phyloP scores from a whole-genome alignment of 148 eudicot genomes.

The Rhododendron mucronatum region DNA sequence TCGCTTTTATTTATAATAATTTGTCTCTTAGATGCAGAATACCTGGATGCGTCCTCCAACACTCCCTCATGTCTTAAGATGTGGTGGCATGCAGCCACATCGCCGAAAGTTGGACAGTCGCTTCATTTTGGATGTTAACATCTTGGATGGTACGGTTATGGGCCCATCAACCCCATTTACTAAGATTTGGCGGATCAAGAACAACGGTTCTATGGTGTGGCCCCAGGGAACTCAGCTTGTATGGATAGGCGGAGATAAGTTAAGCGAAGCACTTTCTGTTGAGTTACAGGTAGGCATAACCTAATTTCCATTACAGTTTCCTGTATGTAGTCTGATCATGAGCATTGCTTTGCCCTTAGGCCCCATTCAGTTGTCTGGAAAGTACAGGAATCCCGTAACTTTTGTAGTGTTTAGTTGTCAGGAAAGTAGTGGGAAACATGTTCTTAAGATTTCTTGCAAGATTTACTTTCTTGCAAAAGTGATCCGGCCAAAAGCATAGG shows the following conservation, averaged over 20 bases:
- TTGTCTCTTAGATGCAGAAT: conserved; percentile 12
- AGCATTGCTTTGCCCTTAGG: too few species aligned
- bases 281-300: conserved; percentile 44
- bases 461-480: too few species aligned
- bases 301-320: neutral
- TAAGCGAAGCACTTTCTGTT: conserved; percentile 33
- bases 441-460: too few species aligned
- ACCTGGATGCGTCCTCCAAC: conserved; percentile 12
- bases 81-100: conserved; percentile 11
- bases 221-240: conserved; percentile 48
- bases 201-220: conserved; percentile 64
- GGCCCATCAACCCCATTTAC: conserved; percentile 73
- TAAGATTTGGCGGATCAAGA: conserved; percentile 84
- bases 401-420: too few species aligned
- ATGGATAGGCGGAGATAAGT: conserved; percentile 75
- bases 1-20: neutral
- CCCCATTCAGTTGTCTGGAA: too few species aligned
- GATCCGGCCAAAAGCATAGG: too few species aligned
- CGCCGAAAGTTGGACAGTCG: conserved; percentile 58
- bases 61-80: conserved; percentile 17
- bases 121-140: conserved; percentile 60
- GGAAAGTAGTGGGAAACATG: too few species aligned
- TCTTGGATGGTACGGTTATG: conserved; percentile 70
- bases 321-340: neutral
- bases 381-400: too few species aligned